A percentile compares a stretch with the other conserved stretches of the same genome.
Evolutionary conservation across 2,329 filamentous ascomycete genomes (phyloP).

Genomic region (Calonectria leucothoes): DNA sequence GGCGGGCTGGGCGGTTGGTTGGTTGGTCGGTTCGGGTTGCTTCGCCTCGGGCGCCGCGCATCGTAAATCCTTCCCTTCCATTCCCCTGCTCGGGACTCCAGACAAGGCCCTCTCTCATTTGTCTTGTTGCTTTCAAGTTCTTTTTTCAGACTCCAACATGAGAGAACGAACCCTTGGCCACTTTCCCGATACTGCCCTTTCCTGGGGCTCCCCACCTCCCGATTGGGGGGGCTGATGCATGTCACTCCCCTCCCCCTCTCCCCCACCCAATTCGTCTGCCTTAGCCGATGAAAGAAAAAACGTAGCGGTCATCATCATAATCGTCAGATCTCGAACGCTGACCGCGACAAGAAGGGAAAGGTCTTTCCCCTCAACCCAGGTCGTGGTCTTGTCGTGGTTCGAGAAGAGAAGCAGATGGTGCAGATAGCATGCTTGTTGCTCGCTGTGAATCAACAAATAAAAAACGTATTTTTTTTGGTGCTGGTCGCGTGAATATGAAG

Average conservation of each 20-base stretch:
- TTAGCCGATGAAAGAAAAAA: slow-evolving; percentile 33
- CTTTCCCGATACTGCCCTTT: slow-evolving; percentile 16
- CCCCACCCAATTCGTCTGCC: slow-evolving; percentile 29
- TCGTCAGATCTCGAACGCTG: slow-evolving; percentile 24
- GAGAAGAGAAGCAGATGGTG: slow-evolving; percentile 25
- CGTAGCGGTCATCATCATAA: slow-evolving; percentile 40
- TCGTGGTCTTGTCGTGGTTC: slow-evolving; percentile 4
- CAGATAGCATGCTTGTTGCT: slow-evolving; percentile 33
- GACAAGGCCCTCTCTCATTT: slow-evolving; percentile 7
- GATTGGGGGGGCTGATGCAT: slow-evolving; percentile 5
- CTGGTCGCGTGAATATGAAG: slow-evolving; percentile 36
- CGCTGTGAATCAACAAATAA: slow-evolving; percentile 20
- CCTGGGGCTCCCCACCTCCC: slow-evolving; percentile 11
- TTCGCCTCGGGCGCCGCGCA: slow-evolving; percentile 19
- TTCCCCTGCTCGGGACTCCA: slow-evolving; percentile 7
- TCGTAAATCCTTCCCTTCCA: slow-evolving; percentile 16
- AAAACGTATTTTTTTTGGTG: slow-evolving; percentile 42
- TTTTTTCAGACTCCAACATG: slow-evolving; percentile 24
- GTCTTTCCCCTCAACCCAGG: neutral
- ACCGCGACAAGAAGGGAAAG: neutral
- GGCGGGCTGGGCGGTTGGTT: neutral
- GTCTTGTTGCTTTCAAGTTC: slow-evolving; percentile 20
- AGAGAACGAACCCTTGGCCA: slow-evolving; percentile 7
- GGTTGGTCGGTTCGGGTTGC: slow-evolving; percentile 9
- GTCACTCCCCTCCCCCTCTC: slow-evolving; percentile 11